Conservation (phyloP, 2,329 filamentous ascomycete species). For the Fusarium redolens region DNA sequence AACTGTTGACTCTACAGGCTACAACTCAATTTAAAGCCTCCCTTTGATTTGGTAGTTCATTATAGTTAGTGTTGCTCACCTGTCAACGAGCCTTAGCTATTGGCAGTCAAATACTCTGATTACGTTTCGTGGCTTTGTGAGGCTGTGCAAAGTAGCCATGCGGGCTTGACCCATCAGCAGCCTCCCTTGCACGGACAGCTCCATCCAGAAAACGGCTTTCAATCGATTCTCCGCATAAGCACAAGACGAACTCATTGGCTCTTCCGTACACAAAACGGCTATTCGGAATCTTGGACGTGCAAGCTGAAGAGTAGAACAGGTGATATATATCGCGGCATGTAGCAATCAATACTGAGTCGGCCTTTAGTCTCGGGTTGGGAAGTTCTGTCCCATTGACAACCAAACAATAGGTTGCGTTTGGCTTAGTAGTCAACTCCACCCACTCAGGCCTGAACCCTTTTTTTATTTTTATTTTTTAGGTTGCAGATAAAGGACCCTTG, state of each 20-base stretch:
- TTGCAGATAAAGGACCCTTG: background rate
- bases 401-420: background rate
- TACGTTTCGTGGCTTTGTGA: slow-evolving; percentile 23
- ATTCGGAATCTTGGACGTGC: background rate
- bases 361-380: background rate
- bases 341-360: background rate
- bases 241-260: slow-evolving; percentile 14
- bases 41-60: background rate
- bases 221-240: background rate
- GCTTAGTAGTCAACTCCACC: background rate
- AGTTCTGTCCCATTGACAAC: background rate
- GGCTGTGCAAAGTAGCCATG: slow-evolving; percentile 38
- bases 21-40: background rate
- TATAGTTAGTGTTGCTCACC: background rate
- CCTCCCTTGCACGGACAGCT: background rate
- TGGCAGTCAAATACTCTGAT: background rate
- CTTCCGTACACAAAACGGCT: slow-evolving; percentile 10
- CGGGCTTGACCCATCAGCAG: background rate
- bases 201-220: background rate
- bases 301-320: background rate
- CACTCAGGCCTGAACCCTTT: background rate
- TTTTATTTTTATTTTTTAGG: background rate
- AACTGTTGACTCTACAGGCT: background rate
- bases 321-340: background rate
- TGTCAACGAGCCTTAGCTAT: background rate